Conservation (phyloP, 2,329 filamentous ascomycete genomes). For the Daldinia sp. region DNA sequence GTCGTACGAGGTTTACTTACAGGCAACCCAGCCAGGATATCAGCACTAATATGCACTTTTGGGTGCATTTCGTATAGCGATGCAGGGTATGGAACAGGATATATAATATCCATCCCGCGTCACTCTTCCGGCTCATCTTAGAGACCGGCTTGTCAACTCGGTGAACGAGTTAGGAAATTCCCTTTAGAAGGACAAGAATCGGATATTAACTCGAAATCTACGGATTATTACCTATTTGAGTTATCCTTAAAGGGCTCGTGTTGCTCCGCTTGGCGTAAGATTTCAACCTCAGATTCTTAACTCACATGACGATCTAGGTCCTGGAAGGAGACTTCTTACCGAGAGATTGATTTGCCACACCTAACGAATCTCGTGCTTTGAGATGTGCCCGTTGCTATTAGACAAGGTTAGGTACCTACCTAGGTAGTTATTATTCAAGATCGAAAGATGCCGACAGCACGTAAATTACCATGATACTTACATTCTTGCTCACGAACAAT, state of each 20-base stretch:
- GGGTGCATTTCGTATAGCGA: not conserved
- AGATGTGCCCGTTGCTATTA: not conserved
- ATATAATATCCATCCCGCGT: not conserved
- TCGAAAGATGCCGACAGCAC: not conserved
- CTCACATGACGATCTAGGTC: conserved; percentile 7
- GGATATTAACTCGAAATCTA: not conserved
- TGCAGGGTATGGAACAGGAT: not conserved
- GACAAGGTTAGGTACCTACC: too few relatives aligned
- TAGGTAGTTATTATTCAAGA: not conserved
- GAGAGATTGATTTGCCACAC: not conserved
- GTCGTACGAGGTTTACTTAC: conserved; percentile 10
- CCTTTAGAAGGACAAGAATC: not conserved
- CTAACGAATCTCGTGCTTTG: not conserved
- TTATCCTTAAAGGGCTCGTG: conserved; percentile 5
- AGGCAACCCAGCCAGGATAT: not conserved
- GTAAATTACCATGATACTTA: too few relatives aligned
- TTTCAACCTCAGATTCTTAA: not conserved
- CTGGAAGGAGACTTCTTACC: not conserved
- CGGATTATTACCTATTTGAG: not conserved
- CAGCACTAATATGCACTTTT: not conserved
- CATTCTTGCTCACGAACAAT: too few relatives aligned
- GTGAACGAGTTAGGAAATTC: not conserved
- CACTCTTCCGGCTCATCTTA: not conserved
- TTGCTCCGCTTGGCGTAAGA: conserved; percentile 27
- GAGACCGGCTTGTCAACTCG: not conserved